Base-by-base conservation (phyloP, 495 filamentous ascomycete species). In the Cenococcum geophilum region DNA sequence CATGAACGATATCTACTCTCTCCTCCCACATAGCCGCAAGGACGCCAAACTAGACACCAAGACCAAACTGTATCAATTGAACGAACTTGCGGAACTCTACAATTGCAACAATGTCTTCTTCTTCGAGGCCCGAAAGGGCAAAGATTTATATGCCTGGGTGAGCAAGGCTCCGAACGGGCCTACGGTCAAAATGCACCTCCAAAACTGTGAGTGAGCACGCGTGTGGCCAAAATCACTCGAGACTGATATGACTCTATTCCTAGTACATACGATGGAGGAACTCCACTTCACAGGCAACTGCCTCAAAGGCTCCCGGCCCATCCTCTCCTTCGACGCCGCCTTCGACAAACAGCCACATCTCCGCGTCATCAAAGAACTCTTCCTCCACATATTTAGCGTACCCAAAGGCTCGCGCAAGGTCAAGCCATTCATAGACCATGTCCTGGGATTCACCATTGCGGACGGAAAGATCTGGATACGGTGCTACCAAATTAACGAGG, bases 61-160 rank as follows among this genome's bases (percentile, higher is more conserved):
- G 74, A 92, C 91, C 56, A 91, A 95, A 68, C 86, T 96, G 60
- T 85, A 89, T 73, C 85, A 96, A 68, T 82, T 99, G 8, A 97
- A 97, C 77, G 92, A 96, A 72, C 84, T 97, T 16, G 93, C 93
- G 42, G 92, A 99, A 66, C 83, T 99, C 20, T 95, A 97, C 80
- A 97, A 96, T 67, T 97, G 92, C 83, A 99, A 99, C 76, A 93
- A 97, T 74, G 85, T 97, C 55, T 80, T 96, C 62, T 99, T 96
- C 76, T 93, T 97, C 72, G 93, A 98, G 77, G 93, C 91, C 57
- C 79, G 91, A 62, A 98, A 97, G 76, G 90, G 89, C 40, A 86
- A 95, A 73, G 93, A 97, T 79, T 76, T 95, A 36, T 98, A 96
- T 72, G 80, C 92, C 48, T 96, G 92, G 92, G 81, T 97, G 71